Evolutionary conservation across 495 filamentous ascomycete genomes (phyloP).

Genomic region (Sporormia fimetaria): DNA sequence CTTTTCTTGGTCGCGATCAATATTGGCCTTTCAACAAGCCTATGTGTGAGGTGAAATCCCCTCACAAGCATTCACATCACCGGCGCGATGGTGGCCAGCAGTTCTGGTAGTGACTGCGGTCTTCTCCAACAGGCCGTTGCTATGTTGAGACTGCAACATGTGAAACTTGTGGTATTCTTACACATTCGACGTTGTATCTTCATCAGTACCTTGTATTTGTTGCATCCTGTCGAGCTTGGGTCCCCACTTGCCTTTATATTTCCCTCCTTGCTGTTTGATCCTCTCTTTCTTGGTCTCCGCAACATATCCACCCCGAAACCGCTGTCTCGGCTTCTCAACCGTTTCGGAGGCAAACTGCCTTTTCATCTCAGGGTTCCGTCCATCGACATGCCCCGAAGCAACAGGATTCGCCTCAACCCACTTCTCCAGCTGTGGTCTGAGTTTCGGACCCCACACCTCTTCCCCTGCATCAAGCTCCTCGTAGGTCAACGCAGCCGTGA

Average conservation of each 20-base stretch:
- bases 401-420: conserved; percentile 39
- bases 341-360: background rate
- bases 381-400: background rate
- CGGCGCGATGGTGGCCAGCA: no score
- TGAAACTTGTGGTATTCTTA: no score
- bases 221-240: no score
- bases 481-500: conserved; percentile 71
- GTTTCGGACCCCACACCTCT: conserved; percentile 65
- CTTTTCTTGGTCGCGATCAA: no score
- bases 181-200: no score
- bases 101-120: no score
- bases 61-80: no score
- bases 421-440: conserved; percentile 49
- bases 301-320: background rate
- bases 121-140: no score
- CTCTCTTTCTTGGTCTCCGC: conserved; percentile 1
- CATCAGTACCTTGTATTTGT: no score
- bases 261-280: conserved; percentile 2
- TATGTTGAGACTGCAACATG: no score
- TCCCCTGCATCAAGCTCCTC: conserved; percentile 65
- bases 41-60: no score
- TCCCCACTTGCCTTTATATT: background rate
- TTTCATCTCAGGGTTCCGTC: background rate
- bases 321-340: background rate
- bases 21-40: no score